These are phyloP conservation scores for Sarocladium strictum DNA, from an alignment of 2,329 filamentous ascomycete species.

Conservation along the genomic window DNA sequence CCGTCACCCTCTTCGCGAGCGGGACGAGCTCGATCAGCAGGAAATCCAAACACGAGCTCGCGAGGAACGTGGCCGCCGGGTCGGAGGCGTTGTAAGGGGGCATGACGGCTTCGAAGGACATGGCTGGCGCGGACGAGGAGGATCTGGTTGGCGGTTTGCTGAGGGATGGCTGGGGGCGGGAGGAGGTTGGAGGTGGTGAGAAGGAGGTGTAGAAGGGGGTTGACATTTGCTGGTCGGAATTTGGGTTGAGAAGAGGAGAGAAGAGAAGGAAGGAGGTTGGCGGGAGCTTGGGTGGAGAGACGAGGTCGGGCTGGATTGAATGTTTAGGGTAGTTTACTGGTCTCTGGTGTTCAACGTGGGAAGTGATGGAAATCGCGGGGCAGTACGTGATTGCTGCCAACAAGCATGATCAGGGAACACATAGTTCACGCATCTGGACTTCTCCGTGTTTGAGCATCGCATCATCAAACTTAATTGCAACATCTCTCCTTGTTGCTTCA, in stretches of 20 bases:
- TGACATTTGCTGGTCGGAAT: not conserved
- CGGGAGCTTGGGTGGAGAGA: not conserved
- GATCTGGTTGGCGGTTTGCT: not conserved
- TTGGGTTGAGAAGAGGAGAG: too few relatives aligned
- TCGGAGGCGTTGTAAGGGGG: conserved; percentile 68
- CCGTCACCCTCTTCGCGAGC: conserved; percentile 79
- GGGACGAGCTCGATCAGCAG: conserved; percentile 95
- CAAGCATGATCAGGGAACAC: too few relatives aligned
- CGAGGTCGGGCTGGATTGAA: not conserved
- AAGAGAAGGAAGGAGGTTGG: not conserved
- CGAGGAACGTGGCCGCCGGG: conserved; percentile 69
- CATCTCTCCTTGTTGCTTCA: not conserved
- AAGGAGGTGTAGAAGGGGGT: not conserved
- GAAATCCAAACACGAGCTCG: conserved; percentile 83
- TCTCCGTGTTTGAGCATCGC: not conserved
- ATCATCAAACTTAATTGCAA: not conserved
- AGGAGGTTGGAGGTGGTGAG: not conserved
- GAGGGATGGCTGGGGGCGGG: not conserved
- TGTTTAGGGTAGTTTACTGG: not conserved
- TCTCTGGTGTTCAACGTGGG: not conserved
- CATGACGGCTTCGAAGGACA: conserved; percentile 69
- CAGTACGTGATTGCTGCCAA: not conserved
- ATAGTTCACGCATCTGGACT: too few relatives aligned
- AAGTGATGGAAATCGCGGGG: not conserved
- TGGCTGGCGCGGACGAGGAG: conserved; percentile 23